Percentiles rank a stretch among this genome's conserved stretches.
These are phyloP conservation scores for Cruciata laevipes DNA, from an alignment of 257 asterid species.

Conservation along the genomic window DNA sequence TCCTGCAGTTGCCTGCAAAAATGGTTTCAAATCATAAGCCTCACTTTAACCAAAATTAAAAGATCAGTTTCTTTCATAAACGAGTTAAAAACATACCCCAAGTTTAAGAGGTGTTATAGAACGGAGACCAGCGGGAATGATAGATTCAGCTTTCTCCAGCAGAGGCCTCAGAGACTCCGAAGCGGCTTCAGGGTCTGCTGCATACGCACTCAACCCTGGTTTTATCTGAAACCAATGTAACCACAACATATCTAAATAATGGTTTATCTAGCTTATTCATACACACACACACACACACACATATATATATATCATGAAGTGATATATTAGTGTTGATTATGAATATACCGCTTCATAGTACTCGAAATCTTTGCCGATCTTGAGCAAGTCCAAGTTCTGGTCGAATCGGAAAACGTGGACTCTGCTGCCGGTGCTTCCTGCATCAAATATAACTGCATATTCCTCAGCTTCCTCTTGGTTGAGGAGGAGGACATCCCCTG, in stretches of 20 bases:
- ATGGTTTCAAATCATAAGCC: too few species aligned
- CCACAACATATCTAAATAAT: neutral
- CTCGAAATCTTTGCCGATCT: conserved; percentile 28
- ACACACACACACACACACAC: too few species aligned
- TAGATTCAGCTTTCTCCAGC: conserved; percentile 57
- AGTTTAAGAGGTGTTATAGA: conserved; percentile 53
- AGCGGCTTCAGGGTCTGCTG: conserved; percentile 58
- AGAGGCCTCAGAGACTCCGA: conserved; percentile 56
- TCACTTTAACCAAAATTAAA: too few species aligned
- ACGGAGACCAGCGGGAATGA: conserved; percentile 50
- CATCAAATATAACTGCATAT: conserved; percentile 36
- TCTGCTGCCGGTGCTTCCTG: conserved; percentile 37
- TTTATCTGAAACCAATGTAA: conserved; percentile 30
- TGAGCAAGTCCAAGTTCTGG: conserved; percentile 15
- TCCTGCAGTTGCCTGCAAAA: conserved; percentile 78
- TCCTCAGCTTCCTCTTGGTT: conserved; percentile 5
- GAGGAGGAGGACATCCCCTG: neutral
- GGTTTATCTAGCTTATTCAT: too few species aligned
- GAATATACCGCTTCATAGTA: neutral
- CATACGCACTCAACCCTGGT: conserved; percentile 71
- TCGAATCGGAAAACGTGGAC: conserved; percentile 37
- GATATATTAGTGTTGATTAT: too few species aligned
- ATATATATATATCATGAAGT: too few species aligned
- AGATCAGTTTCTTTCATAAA: too few species aligned
- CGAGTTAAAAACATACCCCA: too few species aligned